Evolutionary conservation across 257 asterid species (phyloP).

Genomic region (Catharanthus roseus): DNA sequence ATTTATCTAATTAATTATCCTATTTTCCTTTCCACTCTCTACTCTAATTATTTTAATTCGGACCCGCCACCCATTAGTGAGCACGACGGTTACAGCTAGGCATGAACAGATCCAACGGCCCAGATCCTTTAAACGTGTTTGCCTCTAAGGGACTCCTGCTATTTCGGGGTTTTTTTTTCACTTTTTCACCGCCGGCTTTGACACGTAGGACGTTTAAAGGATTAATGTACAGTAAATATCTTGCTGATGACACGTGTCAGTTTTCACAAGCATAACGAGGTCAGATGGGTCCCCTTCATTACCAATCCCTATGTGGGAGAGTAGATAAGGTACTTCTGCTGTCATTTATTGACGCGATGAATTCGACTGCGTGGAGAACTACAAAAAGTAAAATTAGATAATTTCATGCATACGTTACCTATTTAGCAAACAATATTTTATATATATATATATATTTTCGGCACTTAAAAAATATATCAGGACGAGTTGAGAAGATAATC

Average conservation of each 20-base stretch:
- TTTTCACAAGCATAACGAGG: neutral
- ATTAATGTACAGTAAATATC: neutral
- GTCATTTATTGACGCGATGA: slow-evolving; percentile 10
- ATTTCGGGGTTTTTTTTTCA: neutral
- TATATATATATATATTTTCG: too few species aligned
- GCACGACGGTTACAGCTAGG: slow-evolving; percentile 40
- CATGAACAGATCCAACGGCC: slow-evolving; percentile 15
- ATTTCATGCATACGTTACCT: neutral
- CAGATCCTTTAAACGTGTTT: slow-evolving; percentile 11
- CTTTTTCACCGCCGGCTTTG: slow-evolving; percentile 11
- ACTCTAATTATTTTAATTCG: slow-evolving; percentile 8
- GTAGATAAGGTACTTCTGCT: slow-evolving; percentile 10
- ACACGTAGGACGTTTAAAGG: slow-evolving; percentile 16
- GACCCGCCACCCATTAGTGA: slow-evolving; percentile 20
- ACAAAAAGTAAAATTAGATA: neutral
- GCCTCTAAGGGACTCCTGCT: neutral
- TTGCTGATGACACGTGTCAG: slow-evolving; percentile 10
- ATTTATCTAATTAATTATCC: slow-evolving; percentile 6
- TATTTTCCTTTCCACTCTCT: neutral
- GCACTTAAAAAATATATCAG: too few species aligned
- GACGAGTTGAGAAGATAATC: too few species aligned
- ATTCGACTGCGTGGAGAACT: neutral
- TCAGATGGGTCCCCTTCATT: slow-evolving; percentile 5
- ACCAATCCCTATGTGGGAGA: slow-evolving; percentile 21
- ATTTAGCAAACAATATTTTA: too few species aligned